Percentiles rank a stretch among this genome's conserved stretches.
phyloP scores from a whole-genome alignment of 1,139 yeast species.

The Saccharomycopsis hybrid region DNA sequence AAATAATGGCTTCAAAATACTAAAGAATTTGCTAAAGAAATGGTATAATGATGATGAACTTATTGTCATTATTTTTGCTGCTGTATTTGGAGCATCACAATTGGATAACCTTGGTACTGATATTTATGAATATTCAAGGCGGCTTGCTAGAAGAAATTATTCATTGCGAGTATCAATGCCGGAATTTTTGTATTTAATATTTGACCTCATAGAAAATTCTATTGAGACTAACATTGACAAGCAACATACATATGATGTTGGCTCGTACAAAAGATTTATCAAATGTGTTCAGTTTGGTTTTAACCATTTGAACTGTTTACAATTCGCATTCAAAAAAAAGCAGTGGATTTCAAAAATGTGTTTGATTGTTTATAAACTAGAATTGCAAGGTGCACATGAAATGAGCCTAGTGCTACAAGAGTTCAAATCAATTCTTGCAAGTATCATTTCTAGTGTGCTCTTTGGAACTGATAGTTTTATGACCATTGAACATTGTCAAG shows the following conservation, averaged over 20 bases:
- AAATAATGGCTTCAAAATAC: conserved; percentile 48
- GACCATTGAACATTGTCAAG: conserved; percentile 15
- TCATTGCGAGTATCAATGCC: conserved; percentile 26
- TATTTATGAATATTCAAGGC: conserved; percentile 20
- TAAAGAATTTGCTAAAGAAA: conserved; percentile 39
- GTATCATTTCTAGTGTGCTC: conserved; percentile 9
- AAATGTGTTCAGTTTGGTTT: conserved; percentile 15
- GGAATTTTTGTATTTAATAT: conserved; percentile 27
- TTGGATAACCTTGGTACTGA: conserved; percentile 21
- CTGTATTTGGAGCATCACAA: conserved; percentile 37
- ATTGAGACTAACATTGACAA: conserved; percentile 12
- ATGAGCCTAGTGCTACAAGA: conserved; percentile 1
- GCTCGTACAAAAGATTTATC: conserved; percentile 13
- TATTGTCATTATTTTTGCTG: conserved; percentile 32
- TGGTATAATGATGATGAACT: conserved; percentile 41
- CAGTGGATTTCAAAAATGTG: conserved; percentile 18
- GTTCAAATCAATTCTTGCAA: conserved; percentile 7
- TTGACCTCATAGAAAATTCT: conserved; percentile 28
- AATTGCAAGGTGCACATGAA: neutral
- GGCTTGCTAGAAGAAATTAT: conserved; percentile 21
- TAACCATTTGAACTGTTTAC: conserved; percentile 14
- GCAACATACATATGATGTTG: conserved; percentile 5
- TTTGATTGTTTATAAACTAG: conserved; percentile 10
- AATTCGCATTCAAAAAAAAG: conserved; percentile 9
- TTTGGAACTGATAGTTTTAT: conserved; percentile 13